phyloP scores from a whole-genome alignment of 441 rosid genomes.

The Aleurites moluccanus region DNA sequence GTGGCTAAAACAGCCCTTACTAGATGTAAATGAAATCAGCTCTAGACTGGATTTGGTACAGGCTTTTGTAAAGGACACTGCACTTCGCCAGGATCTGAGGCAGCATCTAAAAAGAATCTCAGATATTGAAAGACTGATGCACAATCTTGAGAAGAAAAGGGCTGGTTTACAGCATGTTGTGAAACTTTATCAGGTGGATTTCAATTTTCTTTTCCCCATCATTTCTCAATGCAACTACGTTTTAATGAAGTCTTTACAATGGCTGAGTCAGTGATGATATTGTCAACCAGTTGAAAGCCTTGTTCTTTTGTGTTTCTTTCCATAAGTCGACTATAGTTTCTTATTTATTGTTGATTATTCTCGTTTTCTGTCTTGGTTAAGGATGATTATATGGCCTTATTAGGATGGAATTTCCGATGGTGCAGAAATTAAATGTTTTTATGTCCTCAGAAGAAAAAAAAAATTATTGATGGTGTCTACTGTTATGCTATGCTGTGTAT shows the following conservation, averaged over 20 bases:
- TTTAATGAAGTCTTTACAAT: slow-evolving; percentile 5
- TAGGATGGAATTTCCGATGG: background rate
- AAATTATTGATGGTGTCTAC: background rate
- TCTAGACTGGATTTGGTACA: slow-evolving; percentile 85
- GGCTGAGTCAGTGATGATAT: background rate
- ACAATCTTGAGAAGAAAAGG: slow-evolving; percentile 64
- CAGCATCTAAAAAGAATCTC: slow-evolving; percentile 93
- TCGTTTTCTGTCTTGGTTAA: background rate
- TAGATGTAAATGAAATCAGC: slow-evolving; percentile 74
- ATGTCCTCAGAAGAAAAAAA: background rate
- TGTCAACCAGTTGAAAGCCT: slow-evolving; percentile 10
- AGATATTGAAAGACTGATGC: slow-evolving; percentile 75
- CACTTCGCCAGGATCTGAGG: slow-evolving; percentile 85
- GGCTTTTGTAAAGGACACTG: slow-evolving; percentile 90
- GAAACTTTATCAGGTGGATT: slow-evolving; percentile 84
- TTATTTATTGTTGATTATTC: background rate
- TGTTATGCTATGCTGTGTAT: background rate
- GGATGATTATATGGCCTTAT: background rate
- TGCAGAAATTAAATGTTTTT: background rate
- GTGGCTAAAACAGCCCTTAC: slow-evolving; percentile 97
- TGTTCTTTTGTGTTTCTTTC: slow-evolving; percentile 6
- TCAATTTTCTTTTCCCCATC: background rate
- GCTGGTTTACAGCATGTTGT: slow-evolving; percentile 89
- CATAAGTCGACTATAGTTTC: background rate
- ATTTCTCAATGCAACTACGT: background rate